Evolutionary conservation across 1,284 basidiomycete genomes (phyloP).

Genomic region (Marasmius fiardii): DNA sequence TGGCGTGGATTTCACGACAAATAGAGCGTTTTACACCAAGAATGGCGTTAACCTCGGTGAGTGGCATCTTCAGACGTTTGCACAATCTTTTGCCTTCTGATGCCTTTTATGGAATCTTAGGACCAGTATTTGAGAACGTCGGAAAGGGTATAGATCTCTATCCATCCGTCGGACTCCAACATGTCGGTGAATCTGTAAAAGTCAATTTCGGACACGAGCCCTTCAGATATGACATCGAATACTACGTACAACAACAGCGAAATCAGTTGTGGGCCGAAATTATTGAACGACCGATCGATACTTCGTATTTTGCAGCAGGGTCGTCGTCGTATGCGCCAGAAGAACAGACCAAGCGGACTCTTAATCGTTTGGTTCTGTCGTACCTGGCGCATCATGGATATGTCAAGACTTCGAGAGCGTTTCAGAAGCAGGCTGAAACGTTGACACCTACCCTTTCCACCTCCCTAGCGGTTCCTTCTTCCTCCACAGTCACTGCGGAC

Average conservation of each 20-base stretch:
- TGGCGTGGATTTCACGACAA: conserved; percentile 82
- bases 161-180: conserved; percentile 85
- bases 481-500: conserved; percentile 16
- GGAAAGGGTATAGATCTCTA: conserved; percentile 65
- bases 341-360: conserved; percentile 37
- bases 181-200: conserved; percentile 66
- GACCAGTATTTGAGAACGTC: conserved; percentile 69
- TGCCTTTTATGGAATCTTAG: conserved; percentile 32
- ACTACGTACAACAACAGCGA: conserved; percentile 67
- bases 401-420: conserved; percentile 61
- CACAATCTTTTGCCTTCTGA: background rate
- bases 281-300: conserved; percentile 46
- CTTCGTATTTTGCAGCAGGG: conserved; percentile 23
- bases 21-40: conserved; percentile 86
- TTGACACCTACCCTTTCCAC: background rate
- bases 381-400: conserved; percentile 84
- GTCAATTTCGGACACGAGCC: conserved; percentile 85
- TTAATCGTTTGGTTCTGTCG: conserved; percentile 71
- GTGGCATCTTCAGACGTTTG: conserved; percentile 13
- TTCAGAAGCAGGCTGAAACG: conserved; percentile 45
- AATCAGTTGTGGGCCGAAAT: conserved; percentile 63
- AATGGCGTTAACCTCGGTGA: conserved; percentile 79
- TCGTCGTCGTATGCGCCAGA: conserved; percentile 22
- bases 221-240: conserved; percentile 87
- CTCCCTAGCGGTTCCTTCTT: background rate